Conservation (phyloP, 2,329 filamentous ascomycete genomes). For the Aspergillus arachidicola region DNA sequence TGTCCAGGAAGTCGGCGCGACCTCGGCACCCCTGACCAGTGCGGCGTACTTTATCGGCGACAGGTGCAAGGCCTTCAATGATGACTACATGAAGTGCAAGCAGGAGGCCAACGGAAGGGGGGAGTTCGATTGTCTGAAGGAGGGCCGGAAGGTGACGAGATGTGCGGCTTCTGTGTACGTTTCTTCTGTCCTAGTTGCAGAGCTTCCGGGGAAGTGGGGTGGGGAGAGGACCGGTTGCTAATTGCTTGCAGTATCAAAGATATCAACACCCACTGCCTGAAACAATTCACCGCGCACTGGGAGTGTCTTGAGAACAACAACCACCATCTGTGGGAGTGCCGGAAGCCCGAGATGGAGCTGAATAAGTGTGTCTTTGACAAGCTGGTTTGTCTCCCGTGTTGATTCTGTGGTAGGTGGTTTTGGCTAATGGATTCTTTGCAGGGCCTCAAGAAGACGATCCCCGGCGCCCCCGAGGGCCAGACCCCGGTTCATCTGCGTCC, state of each 20-base stretch:
- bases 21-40: slow-evolving; percentile 86
- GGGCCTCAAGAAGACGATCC: slow-evolving; percentile 81
- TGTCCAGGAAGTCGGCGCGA: slow-evolving; percentile 90
- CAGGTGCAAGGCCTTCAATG: slow-evolving; percentile 91
- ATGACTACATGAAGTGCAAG: slow-evolving; percentile 99
- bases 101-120: slow-evolving; percentile 85
- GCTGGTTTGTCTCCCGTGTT: slow-evolving; percentile 64
- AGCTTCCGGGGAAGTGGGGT: not conserved
- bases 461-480: slow-evolving; percentile 69
- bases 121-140: slow-evolving; percentile 93
- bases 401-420: not conserved
- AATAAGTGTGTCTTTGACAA: slow-evolving; percentile 97
- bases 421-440: slow-evolving; percentile 37
- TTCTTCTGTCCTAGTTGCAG: not conserved
- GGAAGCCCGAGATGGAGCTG: slow-evolving; percentile 81
- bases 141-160: slow-evolving; percentile 93
- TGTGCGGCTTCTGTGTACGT: slow-evolving; percentile 95
- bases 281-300: slow-evolving; percentile 92
- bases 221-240: not conserved
- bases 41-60: slow-evolving; percentile 97
- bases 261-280: slow-evolving; percentile 91
- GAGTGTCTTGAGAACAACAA: slow-evolving; percentile 96
- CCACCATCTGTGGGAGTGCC: slow-evolving; percentile 96
- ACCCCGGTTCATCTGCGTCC: slow-evolving; percentile 74
- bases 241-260: slow-evolving; percentile 72